Evolutionary conservation across 225 moss, liverwort and hornwort genomes (phyloP).

Genomic region (Bryum argenteum): DNA sequence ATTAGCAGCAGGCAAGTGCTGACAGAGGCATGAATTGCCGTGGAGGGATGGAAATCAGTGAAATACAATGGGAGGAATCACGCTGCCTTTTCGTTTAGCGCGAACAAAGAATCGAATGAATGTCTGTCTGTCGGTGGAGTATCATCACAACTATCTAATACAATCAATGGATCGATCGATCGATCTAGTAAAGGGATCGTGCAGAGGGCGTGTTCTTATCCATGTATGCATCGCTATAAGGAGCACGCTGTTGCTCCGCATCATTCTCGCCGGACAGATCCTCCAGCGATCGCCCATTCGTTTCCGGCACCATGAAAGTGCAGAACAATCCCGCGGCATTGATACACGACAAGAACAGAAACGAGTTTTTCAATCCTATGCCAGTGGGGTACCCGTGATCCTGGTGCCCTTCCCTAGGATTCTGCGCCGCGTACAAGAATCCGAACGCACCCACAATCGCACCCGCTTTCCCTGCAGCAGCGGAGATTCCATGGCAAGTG

Average conservation of each 20-base stretch:
- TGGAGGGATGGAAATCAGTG: too few relatives aligned
- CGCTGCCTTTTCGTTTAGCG: too few relatives aligned
- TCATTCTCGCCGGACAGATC: constrained; percentile 41
- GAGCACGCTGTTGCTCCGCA: constrained; percentile 28
- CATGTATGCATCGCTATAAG: constrained; percentile 34
- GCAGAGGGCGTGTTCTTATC: constrained; percentile 17
- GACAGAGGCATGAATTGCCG: too few relatives aligned
- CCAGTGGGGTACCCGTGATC: constrained; percentile 41
- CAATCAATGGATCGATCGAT: not conserved
- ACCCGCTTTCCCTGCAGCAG: constrained; percentile 40
- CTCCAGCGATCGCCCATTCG: constrained; percentile 39
- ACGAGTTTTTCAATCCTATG: constrained; percentile 44
- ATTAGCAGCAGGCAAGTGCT: too few relatives aligned
- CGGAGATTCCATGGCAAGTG: constrained; percentile 45
- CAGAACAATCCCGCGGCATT: constrained; percentile 44
- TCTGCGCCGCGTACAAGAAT: constrained; percentile 40
- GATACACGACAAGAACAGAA: constrained; percentile 36
- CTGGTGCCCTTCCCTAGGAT: constrained; percentile 27
- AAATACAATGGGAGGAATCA: too few relatives aligned
- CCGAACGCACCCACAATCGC: constrained; percentile 44
- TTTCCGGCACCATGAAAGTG: constrained; percentile 44
- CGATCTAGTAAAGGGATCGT: not conserved
- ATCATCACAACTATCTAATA: not conserved
- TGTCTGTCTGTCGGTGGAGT: too few relatives aligned
- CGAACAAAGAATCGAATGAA: too few relatives aligned